A percentile compares a stretch with the other conserved stretches of the same genome.
These are phyloP conservation scores for Colletotrichum magnum DNA, from an alignment of 2,329 filamentous ascomycete genomes.

Conservation along the genomic window DNA sequence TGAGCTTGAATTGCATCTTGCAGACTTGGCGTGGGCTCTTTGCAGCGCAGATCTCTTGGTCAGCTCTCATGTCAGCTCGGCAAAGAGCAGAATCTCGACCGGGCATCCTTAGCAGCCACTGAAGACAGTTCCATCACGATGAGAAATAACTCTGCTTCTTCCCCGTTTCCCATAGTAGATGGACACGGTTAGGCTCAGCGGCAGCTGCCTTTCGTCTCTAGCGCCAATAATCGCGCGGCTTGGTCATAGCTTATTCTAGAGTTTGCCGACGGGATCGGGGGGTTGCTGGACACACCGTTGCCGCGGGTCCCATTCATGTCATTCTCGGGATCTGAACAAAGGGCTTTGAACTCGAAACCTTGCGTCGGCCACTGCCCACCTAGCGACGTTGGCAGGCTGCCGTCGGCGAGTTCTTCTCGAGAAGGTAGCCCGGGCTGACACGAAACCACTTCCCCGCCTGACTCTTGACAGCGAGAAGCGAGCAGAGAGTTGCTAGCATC, in stretches of 20 bases:
- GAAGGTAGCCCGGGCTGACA: not conserved
- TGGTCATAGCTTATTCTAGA: constrained; percentile 5
- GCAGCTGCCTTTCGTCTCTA: constrained; percentile 1
- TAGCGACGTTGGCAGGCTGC: not conserved
- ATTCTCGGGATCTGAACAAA: constrained; percentile 15
- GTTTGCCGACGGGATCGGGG: not conserved
- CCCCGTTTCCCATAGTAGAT: not conserved
- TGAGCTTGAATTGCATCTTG: constrained; percentile 8
- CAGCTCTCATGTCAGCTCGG: constrained; percentile 9
- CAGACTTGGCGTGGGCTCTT: not conserved
- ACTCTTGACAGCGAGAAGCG: not conserved
- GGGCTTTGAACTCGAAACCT: constrained; percentile 13
- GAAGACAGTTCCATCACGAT: not conserved
- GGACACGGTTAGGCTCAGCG: constrained; percentile 1
- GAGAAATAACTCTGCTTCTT: not conserved
- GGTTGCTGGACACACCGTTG: not conserved
- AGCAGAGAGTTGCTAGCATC: too few relatives aligned
- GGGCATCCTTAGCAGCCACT: not conserved
- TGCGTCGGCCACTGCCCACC: not conserved
- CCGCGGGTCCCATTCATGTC: not conserved
- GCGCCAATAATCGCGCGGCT: constrained; percentile 10
- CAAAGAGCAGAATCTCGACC: not conserved
- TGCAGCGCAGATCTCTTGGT: constrained; percentile 9
- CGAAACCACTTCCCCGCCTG: not conserved
- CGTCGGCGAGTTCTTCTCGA: not conserved